Percentiles rank a stretch among this genome's conserved stretches.
phyloP scores from a whole-genome alignment of 768 basidiomycete species.

The Sporobolomyces roseus region DNA sequence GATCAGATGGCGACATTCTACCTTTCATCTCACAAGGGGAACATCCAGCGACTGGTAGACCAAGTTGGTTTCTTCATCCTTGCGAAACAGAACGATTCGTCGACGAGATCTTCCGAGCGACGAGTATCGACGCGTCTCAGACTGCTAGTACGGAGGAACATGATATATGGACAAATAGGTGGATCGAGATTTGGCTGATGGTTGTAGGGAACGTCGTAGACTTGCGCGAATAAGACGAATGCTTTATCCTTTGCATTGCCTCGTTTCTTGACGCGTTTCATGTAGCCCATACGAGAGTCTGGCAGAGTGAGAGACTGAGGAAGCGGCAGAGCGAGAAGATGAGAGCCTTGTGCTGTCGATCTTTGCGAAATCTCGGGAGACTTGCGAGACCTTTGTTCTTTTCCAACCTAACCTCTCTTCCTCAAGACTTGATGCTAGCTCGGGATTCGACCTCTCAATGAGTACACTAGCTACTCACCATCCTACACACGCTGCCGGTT shows the following conservation, averaged over 20 bases:
- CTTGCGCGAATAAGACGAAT: conserved; percentile 47
- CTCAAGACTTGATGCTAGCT: too few relatives aligned
- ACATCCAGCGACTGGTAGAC: conserved; percentile 69
- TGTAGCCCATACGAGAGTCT: too few relatives aligned
- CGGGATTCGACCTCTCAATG: too few relatives aligned
- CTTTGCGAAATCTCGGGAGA: too few relatives aligned
- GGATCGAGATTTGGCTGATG: conserved; percentile 69
- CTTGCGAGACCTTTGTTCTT: not conserved
- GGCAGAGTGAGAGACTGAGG: too few relatives aligned
- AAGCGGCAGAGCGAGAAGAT: too few relatives aligned
- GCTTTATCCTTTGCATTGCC: not conserved
- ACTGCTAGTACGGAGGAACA: not conserved
- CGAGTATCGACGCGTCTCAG: not conserved
- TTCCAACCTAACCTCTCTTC: not conserved
- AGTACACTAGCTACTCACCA: conserved; percentile 10
- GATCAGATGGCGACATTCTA: conserved; percentile 53
- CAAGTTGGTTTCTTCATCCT: conserved; percentile 83
- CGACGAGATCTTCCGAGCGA: conserved; percentile 59
- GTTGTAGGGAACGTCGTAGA: conserved; percentile 65
- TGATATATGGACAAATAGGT: conserved; percentile 25
- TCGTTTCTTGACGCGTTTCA: not conserved
- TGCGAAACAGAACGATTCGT: conserved; percentile 69
- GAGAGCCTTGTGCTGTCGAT: too few relatives aligned
- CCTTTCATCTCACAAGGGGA: conserved; percentile 82
- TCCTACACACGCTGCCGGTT: not conserved